Percentiles rank a stretch among this genome's conserved stretches.
phyloP scores from a whole-genome alignment of 352 stramenopile species.

The Elongisporangium undulatum region DNA sequence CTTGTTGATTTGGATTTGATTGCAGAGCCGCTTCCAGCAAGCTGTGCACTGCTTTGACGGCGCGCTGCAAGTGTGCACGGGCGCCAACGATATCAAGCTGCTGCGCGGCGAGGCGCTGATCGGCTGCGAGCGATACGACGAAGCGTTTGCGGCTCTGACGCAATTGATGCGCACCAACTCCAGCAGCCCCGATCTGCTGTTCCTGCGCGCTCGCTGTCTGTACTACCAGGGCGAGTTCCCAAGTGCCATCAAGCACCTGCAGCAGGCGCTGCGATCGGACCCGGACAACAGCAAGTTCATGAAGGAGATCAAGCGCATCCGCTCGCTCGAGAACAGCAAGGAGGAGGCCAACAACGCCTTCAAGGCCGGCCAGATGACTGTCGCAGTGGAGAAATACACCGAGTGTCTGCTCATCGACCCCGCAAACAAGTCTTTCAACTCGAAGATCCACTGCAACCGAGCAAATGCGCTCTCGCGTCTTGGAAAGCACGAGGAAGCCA shows the following conservation, averaged over 20 bases:
- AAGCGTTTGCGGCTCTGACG: constrained; percentile 77
- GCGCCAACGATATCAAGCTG: constrained; percentile 68
- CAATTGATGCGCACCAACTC: constrained; percentile 84
- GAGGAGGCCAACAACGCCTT: constrained; percentile 89
- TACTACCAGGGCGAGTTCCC: constrained; percentile 93
- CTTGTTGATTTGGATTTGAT: background rate
- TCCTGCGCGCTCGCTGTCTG: constrained; percentile 82
- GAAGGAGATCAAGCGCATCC: constrained; percentile 88
- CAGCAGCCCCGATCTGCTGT: constrained; percentile 81
- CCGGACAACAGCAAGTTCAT: constrained; percentile 88
- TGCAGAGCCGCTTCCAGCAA: constrained; percentile 60
- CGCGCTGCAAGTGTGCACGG: constrained; percentile 60
- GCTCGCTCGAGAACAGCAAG: constrained; percentile 82
- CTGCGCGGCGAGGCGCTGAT: constrained; percentile 69
- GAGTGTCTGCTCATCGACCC: constrained; percentile 85
- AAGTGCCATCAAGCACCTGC: constrained; percentile 91
- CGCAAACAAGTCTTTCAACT: constrained; percentile 90
- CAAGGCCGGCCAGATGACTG: constrained; percentile 69
- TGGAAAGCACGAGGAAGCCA: constrained; percentile 78
- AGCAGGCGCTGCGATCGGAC: constrained; percentile 86
- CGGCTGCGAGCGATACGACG: constrained; percentile 73
- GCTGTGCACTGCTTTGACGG: constrained; percentile 70
- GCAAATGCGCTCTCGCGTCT: constrained; percentile 85
- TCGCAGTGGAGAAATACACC: constrained; percentile 88
- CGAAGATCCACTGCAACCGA: constrained; percentile 93